Percentiles rank a stretch among this genome's conserved stretches.
Conservation (phyloP, 108 stramenopile genomes). For the Parietichytrium sp. region DNA sequence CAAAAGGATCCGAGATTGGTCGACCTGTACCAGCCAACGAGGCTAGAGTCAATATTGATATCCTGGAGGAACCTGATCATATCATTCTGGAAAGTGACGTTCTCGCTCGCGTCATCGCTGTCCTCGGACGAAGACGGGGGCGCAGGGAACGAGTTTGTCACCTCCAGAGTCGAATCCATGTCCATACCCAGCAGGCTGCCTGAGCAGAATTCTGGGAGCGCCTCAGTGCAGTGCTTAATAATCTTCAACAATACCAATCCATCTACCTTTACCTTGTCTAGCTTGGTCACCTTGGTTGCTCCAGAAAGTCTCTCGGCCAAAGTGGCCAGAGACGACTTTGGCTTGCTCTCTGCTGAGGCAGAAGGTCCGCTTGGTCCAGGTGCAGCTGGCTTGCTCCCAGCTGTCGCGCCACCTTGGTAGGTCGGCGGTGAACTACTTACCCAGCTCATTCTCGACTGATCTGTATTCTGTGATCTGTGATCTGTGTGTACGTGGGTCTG, state of each 20-base stretch:
- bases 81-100: constrained; percentile 69
- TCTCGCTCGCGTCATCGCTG: constrained; percentile 62
- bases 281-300: no score
- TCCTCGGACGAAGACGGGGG: constrained; percentile 58
- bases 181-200: constrained; percentile 93
- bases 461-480: no score
- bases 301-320: no score
- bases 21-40: constrained; percentile 98
- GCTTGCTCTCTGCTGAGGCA: no score
- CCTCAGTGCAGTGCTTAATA: constrained; percentile 95
- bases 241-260: constrained; percentile 78
- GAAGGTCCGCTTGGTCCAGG: no score
- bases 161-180: constrained; percentile 73
- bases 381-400: no score
- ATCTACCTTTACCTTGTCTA: constrained; percentile 39
- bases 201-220: constrained; percentile 83
- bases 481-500: no score
- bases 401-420: no score
- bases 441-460: no score
- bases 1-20: constrained; percentile 93
- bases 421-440: no score
- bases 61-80: not conserved
- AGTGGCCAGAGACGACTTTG: no score
- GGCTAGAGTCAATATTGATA: constrained; percentile 96
- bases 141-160: constrained; percentile 88